Percentiles rank a stretch among this genome's conserved stretches.
Conservation (phyloP, 306 rosid species). For the Quercus robur region DNA sequence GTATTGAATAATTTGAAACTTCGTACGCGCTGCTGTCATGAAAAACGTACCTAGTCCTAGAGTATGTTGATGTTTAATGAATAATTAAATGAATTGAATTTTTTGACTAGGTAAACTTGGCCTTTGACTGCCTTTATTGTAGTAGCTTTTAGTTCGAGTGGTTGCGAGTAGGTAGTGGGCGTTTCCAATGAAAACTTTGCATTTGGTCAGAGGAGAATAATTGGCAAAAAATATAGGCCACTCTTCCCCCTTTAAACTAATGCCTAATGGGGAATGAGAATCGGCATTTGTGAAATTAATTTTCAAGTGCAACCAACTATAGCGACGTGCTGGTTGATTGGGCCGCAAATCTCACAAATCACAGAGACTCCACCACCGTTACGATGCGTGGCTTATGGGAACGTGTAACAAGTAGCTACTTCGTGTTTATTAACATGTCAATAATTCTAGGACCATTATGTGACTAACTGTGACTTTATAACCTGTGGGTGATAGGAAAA, state of each 20-base stretch:
- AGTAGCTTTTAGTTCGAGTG: slow-evolving; percentile 11
- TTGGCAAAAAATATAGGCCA: neutral
- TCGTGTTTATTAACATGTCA: no score
- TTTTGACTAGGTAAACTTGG: slow-evolving; percentile 13
- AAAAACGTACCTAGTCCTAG: no score
- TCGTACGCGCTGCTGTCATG: no score
- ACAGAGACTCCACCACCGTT: no score
- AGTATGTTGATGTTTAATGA: neutral
- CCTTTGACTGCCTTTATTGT: slow-evolving; percentile 31
- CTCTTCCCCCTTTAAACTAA: neutral
- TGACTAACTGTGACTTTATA: no score
- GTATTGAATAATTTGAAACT: no score
- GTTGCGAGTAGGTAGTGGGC: slow-evolving; percentile 15
- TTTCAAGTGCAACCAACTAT: neutral
- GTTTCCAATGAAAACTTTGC: slow-evolving; percentile 11
- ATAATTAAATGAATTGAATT: neutral
- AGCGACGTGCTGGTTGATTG: neutral
- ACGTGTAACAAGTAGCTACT: no score
- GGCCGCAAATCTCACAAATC: neutral
- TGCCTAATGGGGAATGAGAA: neutral
- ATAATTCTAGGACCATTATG: no score
- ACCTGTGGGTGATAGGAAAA: no score
- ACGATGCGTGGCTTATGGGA: no score
- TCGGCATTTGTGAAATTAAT: neutral
- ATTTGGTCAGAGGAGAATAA: neutral